Base-by-base conservation (phyloP, 306 rosid genomes). In the Dalbergia cultrata region DNA sequence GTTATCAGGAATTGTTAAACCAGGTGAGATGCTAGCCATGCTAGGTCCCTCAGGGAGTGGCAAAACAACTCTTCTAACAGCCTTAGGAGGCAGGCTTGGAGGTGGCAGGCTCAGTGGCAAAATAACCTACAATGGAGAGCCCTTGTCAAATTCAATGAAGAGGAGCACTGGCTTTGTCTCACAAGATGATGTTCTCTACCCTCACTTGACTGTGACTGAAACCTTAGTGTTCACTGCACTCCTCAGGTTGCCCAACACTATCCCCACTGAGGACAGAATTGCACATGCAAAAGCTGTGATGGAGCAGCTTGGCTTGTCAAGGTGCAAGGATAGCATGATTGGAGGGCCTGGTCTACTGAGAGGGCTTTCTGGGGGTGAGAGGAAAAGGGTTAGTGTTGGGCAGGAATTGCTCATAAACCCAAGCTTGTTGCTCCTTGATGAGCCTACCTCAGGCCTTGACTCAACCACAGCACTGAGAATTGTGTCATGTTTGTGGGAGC, bases 21-120 rank as follows among this genome's bases (percentile, higher is more conserved):
- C 94, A 0, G 97, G 94, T 6, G 97, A 94, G 62, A 81, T 94
- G 74, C 69, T 94, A 18, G 98, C 97, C 22, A 92, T 92, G 95
- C 37, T 94, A 10, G 98, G 98, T 16, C 98, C 98, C 13, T 94
- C 98, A 0, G 98, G 98, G 13, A 90, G 95, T 19, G 98, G 98
- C 61, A 94, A 94, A 84, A 94, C 98, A 10, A 92, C 98, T 2
- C 86, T 94, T 0, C 75, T 94, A 2, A 89, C 93, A 3, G 92
- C 97, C 3, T 19, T 92, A 6, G 97, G 97, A 3, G 94, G 97
- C 1, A 81, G 97, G 8, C 86, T 89, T 9, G 83, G 88, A 6
- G 89, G 91, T 3, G 89, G 91, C 3, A 63, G 19, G 0, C 86
- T 91, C 4, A 5, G 8, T 3, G 98, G 87, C 13, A 67, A 17